These are phyloP conservation scores for Boeremia lycopersici DNA, from an alignment of 2,329 filamentous ascomycete genomes.

Conservation along the genomic window DNA sequence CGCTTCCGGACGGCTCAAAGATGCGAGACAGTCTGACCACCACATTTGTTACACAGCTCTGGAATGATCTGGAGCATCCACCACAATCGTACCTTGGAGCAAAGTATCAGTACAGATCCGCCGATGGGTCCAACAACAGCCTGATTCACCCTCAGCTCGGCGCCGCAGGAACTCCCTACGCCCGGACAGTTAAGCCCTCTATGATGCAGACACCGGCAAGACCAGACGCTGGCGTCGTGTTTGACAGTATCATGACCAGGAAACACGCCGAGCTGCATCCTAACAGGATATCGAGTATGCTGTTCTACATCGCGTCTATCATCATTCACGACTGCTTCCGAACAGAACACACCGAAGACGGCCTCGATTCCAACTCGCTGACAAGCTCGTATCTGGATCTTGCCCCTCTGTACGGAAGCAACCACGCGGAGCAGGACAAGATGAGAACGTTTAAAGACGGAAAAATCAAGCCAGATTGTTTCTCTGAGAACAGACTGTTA, in stretches of 20 bases:
- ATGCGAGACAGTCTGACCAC: slow-evolving; percentile 51
- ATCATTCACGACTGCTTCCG: slow-evolving; percentile 68
- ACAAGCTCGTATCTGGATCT: slow-evolving; percentile 79
- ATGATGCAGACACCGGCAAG: slow-evolving; percentile 64
- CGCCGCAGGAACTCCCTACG: slow-evolving; percentile 69
- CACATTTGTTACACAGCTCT: slow-evolving; percentile 53
- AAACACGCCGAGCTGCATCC: slow-evolving; percentile 68
- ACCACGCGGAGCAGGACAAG: slow-evolving; percentile 67
- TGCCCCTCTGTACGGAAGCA: slow-evolving; percentile 74
- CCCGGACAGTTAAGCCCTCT: slow-evolving; percentile 66
- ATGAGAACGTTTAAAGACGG: slow-evolving; percentile 70
- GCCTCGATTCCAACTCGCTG: slow-evolving; percentile 62
- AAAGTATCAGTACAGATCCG: slow-evolving; percentile 55
- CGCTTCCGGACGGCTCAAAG: slow-evolving; percentile 49
- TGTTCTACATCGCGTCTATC: slow-evolving; percentile 77
- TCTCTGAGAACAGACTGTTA: slow-evolving; percentile 68
- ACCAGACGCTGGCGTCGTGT: slow-evolving; percentile 70
- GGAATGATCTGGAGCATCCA: slow-evolving; percentile 57
- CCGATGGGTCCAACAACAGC: slow-evolving; percentile 61
- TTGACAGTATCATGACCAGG: slow-evolving; percentile 70
- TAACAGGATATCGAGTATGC: slow-evolving; percentile 73
- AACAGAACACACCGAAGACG: slow-evolving; percentile 64
- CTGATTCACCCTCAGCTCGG: slow-evolving; percentile 68
- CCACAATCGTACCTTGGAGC: slow-evolving; percentile 53
- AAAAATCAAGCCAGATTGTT: slow-evolving; percentile 74